These are phyloP conservation scores for Nannochloropsis oceanica DNA, from an alignment of 108 stramenopile genomes.

Conservation along the genomic window DNA sequence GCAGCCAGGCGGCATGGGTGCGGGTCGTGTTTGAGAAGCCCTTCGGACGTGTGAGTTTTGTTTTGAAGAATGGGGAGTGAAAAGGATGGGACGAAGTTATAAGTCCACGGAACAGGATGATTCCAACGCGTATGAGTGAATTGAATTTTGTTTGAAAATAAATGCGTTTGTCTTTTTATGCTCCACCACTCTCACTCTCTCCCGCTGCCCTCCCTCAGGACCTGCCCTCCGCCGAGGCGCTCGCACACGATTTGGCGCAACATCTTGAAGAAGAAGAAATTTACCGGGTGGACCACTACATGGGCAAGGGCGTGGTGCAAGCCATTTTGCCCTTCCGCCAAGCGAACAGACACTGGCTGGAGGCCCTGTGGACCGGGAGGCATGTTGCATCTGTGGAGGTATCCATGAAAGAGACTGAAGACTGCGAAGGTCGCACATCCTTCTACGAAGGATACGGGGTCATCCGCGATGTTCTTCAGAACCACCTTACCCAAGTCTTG, in stretches of 20 bases:
- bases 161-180: no score
- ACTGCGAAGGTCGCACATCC: conserved; percentile 69
- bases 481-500: conserved; percentile 68
- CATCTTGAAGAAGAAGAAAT: conserved; percentile 55
- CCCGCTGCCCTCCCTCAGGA: conserved; percentile 45
- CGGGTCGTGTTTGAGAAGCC: conserved; percentile 87
- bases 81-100: neutral
- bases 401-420: conserved; percentile 33
- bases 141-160: no score
- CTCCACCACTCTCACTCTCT: neutral
- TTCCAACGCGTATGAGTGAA: no score
- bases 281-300: conserved; percentile 91
- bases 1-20: neutral
- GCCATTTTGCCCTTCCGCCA: conserved; percentile 66
- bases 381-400: conserved; percentile 4
- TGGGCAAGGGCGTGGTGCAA: conserved; percentile 93
- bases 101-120: no score
- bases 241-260: conserved; percentile 1
- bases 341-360: conserved; percentile 59
- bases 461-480: conserved; percentile 72
- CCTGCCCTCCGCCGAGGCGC: neutral
- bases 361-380: conserved; percentile 52
- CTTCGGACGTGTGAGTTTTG: conserved; percentile 52
- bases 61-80: neutral
- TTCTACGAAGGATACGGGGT: conserved; percentile 80